A percentile compares a stretch with the other conserved stretches of the same genome.
These are phyloP conservation scores for Calonectria henricotiae DNA, from an alignment of 2,329 filamentous ascomycete genomes.

Conservation along the genomic window DNA sequence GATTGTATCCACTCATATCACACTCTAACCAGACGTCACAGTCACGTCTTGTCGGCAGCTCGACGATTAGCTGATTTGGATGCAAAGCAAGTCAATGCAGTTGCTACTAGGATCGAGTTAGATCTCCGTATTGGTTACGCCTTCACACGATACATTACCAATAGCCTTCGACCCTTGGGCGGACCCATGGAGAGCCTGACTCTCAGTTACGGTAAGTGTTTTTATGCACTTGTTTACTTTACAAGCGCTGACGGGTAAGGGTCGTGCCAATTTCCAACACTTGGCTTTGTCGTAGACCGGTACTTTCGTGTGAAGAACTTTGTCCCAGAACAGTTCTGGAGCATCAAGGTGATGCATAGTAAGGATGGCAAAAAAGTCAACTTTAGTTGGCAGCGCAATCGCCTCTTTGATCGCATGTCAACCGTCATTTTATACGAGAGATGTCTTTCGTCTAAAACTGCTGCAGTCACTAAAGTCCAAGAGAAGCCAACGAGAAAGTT, in stretches of 20 bases:
- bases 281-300: slow-evolving; percentile 96
- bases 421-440: slow-evolving; percentile 88
- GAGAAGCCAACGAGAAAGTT: slow-evolving; percentile 95
- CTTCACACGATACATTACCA: slow-evolving; percentile 91
- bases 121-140: slow-evolving; percentile 93
- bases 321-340: slow-evolving; percentile 93
- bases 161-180: slow-evolving; percentile 82
- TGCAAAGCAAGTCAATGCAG: slow-evolving; percentile 88
- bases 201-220: slow-evolving; percentile 83
- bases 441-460: slow-evolving; percentile 83
- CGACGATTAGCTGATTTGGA: slow-evolving; percentile 84
- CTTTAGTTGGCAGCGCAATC: slow-evolving; percentile 87
- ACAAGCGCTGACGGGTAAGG: slow-evolving; percentile 62
- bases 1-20: too few species aligned
- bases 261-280: slow-evolving; percentile 96
- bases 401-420: slow-evolving; percentile 89
- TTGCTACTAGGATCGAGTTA: slow-evolving; percentile 90
- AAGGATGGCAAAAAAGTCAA: slow-evolving; percentile 85
- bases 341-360: slow-evolving; percentile 86
- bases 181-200: slow-evolving; percentile 76
- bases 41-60: slow-evolving; percentile 90
- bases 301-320: slow-evolving; percentile 97
- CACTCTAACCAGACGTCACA: slow-evolving; percentile 56
- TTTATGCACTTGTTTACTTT: neutral
- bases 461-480: slow-evolving; percentile 87